Conservation (phyloP, 345 rosid species). For the Anastatica hierochuntica region DNA sequence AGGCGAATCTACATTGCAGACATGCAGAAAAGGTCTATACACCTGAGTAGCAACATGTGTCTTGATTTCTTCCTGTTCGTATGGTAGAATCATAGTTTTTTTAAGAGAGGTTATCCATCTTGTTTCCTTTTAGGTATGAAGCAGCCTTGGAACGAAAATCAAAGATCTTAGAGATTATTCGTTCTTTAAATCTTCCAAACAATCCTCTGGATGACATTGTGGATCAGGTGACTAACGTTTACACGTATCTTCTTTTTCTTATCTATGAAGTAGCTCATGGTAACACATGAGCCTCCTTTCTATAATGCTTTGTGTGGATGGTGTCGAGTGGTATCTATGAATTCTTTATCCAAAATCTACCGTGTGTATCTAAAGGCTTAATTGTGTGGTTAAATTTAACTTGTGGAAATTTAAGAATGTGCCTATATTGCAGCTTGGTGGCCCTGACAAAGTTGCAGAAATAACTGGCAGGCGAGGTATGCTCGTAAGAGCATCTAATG, state of each 20-base stretch:
- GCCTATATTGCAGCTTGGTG: constrained; percentile 71
- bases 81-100: constrained; percentile 3
- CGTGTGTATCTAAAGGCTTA: constrained; percentile 1
- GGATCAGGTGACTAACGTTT: constrained; percentile 66
- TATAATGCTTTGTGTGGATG: neutral
- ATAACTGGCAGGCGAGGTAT: constrained; percentile 98
- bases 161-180: constrained; percentile 81
- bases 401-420: constrained; percentile 10
- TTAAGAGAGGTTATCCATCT: neutral
- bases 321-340: constrained; percentile 8
- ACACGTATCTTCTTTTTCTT: neutral
- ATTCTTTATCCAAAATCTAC: constrained; percentile 11
- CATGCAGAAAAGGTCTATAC: constrained; percentile 57
- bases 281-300: constrained; percentile 7
- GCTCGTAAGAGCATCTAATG: constrained; percentile 91
- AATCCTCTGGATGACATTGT: constrained; percentile 96
- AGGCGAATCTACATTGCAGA: constrained; percentile 55
- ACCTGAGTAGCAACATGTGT: constrained; percentile 7
- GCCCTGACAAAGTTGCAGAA: constrained; percentile 95
- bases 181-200: constrained; percentile 84
- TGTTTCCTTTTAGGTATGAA: constrained; percentile 55
- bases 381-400: constrained; percentile 1
- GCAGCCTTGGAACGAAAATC: constrained; percentile 74
- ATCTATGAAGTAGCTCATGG: constrained; percentile 1
- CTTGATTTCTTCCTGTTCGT: constrained; percentile 5